phyloP scores from a whole-genome alignment of 1,284 basidiomycete genomes.

The Peniophora sp. region DNA sequence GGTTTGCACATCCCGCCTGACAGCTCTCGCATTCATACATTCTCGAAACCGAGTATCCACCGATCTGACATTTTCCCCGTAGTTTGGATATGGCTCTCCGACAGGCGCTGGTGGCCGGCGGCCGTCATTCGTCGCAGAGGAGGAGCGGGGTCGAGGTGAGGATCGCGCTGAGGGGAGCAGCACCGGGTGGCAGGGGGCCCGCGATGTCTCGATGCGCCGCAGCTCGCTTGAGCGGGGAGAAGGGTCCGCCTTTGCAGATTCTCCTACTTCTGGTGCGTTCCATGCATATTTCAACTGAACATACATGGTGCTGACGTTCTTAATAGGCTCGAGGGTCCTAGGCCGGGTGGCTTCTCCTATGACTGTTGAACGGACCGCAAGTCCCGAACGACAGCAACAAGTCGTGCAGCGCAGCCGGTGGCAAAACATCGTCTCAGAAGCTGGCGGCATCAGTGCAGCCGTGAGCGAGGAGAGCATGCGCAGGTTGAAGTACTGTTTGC shows the following conservation, averaged over 20 bases:
- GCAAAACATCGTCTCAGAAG: slow-evolving; percentile 80
- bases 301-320: neutral
- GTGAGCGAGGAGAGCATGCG: slow-evolving; percentile 89
- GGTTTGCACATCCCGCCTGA: too few relatives aligned
- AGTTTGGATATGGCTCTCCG: neutral
- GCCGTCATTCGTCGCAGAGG: slow-evolving; percentile 5
- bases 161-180: slow-evolving; percentile 7
- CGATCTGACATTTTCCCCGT: neutral
- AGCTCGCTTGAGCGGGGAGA: slow-evolving; percentile 4
- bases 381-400: slow-evolving; percentile 22
- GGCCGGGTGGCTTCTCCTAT: neutral
- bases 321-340: neutral
- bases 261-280: neutral
- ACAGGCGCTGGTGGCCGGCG: slow-evolving; percentile 5
- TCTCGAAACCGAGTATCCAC: too few relatives aligned
- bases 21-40: too few relatives aligned
- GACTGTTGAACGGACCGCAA: slow-evolving; percentile 5
- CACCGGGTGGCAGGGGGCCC: slow-evolving; percentile 11
- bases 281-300: neutral
- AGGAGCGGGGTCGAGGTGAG: slow-evolving; percentile 9
- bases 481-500: slow-evolving; percentile 77
- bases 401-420: slow-evolving; percentile 67
- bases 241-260: neutral
- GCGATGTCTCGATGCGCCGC: slow-evolving; percentile 19
- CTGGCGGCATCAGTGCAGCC: slow-evolving; percentile 84